These are phyloP conservation scores for Picea glauca DNA, from an alignment of 75 land plant genomes.

Conservation along the genomic window DNA sequence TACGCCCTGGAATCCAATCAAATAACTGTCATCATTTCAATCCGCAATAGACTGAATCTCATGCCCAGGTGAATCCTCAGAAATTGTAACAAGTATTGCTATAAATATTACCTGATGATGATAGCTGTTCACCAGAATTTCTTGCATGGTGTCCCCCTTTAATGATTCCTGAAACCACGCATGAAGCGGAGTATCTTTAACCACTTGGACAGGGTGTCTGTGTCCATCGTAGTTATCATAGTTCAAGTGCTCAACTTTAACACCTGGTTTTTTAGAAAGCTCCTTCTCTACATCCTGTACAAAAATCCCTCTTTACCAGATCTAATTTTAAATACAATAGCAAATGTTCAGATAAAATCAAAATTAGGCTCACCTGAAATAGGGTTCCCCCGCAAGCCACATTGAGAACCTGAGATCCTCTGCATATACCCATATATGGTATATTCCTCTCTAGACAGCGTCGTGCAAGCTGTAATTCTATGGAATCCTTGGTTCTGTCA, in stretches of 20 bases:
- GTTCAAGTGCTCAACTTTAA: conserved; percentile 54
- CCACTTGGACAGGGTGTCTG: conserved; percentile 69
- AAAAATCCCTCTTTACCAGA: not conserved
- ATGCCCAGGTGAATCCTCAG: not conserved
- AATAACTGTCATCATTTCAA: not conserved
- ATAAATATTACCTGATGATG: conserved; percentile 57
- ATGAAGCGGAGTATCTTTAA: conserved; percentile 71
- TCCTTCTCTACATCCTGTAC: conserved; percentile 77
- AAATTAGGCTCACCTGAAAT: conserved; percentile 39
- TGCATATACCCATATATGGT: conserved; percentile 92
- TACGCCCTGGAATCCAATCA: conserved; percentile 27
- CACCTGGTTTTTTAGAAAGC: conserved; percentile 29
- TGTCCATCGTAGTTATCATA: conserved; percentile 92
- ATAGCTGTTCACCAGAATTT: conserved; percentile 84
- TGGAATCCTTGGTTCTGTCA: conserved; percentile 82
- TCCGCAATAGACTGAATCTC: not conserved
- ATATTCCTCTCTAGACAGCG: conserved; percentile 83
- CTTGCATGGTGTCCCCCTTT: conserved; percentile 29
- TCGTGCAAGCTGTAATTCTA: conserved; percentile 71
- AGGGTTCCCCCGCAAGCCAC: conserved; percentile 92
- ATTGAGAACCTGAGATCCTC: conserved; percentile 91
- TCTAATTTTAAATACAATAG: no score
- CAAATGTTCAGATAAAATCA: no score
- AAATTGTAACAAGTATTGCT: not conserved
- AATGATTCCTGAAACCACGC: conserved; percentile 74